phyloP scores from a whole-genome alignment of 805 yeast genomes.

The Yarrowia phangngaensis region DNA sequence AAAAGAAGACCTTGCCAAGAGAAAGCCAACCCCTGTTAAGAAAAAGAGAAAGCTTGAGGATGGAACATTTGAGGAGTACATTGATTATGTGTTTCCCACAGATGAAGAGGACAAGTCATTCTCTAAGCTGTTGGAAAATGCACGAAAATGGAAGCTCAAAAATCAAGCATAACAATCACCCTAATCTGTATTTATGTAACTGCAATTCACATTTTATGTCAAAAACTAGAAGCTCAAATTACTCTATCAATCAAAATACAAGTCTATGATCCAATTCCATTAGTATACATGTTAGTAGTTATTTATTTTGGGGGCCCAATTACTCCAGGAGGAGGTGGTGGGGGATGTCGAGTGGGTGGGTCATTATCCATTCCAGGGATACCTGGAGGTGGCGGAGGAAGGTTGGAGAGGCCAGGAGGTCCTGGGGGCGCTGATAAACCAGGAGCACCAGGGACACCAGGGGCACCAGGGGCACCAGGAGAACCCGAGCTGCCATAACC shows the following conservation, averaged over 20 bases:
- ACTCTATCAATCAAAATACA: neutral
- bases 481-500: conserved; percentile 37
- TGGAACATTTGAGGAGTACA: conserved; percentile 52
- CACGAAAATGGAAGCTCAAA: conserved; percentile 48
- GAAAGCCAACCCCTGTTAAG: conserved; percentile 54
- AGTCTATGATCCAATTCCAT: conserved; percentile 26
- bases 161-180: neutral
- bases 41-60: conserved; percentile 44
- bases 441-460: conserved; percentile 28
- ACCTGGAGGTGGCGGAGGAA: conserved; percentile 30
- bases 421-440: conserved; percentile 35
- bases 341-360: conserved; percentile 26
- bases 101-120: conserved; percentile 42
- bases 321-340: conserved; percentile 27
- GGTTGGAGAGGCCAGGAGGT: conserved; percentile 27
- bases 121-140: conserved; percentile 46
- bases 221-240: neutral
- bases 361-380: conserved; percentile 27
- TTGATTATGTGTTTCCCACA: conserved; percentile 66
- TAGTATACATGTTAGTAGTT: conserved; percentile 26
- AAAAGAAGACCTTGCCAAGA: conserved; percentile 38
- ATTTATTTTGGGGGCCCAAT: conserved; percentile 27
- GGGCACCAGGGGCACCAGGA: conserved; percentile 36
- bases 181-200: too few species aligned
- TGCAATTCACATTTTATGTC: too few species aligned